phyloP scores from a whole-genome alignment of 164 flowering plant species.

The Cinnamomum micranthum region DNA sequence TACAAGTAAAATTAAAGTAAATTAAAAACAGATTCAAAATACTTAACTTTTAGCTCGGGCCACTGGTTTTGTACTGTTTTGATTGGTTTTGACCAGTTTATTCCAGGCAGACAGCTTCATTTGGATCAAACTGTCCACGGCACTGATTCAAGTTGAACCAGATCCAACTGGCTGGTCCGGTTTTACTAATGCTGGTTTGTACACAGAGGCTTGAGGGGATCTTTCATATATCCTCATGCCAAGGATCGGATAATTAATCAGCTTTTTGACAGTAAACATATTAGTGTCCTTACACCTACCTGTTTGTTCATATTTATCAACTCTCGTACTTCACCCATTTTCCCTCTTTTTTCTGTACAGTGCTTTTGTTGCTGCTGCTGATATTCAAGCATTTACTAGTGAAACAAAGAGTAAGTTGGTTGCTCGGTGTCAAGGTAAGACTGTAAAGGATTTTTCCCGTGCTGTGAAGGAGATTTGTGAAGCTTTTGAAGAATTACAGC shows the following conservation, averaged over 20 bases:
- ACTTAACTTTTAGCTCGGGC: too few species aligned
- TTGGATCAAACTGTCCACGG: too few species aligned
- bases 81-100: too few species aligned
- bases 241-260: background rate
- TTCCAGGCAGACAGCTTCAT: too few species aligned
- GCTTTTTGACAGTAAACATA: background rate
- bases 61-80: too few species aligned
- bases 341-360: slow-evolving; percentile 31
- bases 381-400: slow-evolving; percentile 75
- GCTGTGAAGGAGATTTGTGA: slow-evolving; percentile 89
- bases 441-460: slow-evolving; percentile 60
- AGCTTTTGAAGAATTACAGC: slow-evolving; percentile 64
- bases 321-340: background rate
- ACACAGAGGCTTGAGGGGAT: too few species aligned
- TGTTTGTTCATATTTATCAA: background rate
- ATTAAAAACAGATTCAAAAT: too few species aligned
- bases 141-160: too few species aligned
- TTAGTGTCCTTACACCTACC: too few species aligned
- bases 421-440: slow-evolving; percentile 69
- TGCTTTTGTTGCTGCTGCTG: slow-evolving; percentile 88
- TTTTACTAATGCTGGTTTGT: too few species aligned
- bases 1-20: too few species aligned
- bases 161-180: too few species aligned
- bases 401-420: slow-evolving; percentile 65
- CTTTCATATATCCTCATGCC: background rate